Base-by-base conservation (phyloP, 805 yeast species). In the Saturnispora ahearnii region DNA sequence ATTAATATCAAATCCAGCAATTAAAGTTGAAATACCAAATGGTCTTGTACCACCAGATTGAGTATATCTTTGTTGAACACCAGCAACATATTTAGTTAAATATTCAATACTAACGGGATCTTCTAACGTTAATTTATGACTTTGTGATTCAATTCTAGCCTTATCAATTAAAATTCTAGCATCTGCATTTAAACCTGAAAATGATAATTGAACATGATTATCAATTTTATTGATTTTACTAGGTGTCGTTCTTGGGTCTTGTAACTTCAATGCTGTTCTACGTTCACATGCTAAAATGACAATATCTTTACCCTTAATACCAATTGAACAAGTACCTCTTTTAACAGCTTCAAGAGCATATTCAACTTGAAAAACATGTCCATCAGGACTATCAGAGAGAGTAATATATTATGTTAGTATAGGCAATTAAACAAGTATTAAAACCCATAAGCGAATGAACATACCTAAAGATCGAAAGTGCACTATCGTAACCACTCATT, bases 401-500 rank as follows among this genome's bases (percentile, higher is more conserved):
- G 15, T 22, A 21, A 36, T 21, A 22, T 7, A 11, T 12, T 7
- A 11, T 45, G 65, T 63, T 64, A 62, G 77, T 73, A 65, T 69
- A 62, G 59, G 32, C 26, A 18, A 37, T 18, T 22, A 37, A 37
- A 29, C 6, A 26, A 26, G 29, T 26, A 26, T 26, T 26, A 26
- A 26, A 26, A 26, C 9, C 9, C 9, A 26, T 5, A 36, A 36
- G 8, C 12, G 4, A 33, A 8, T 13, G 40, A 37, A 80, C 90
- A 59, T 79, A 84, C 84, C 96, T 88, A 73, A 91, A 91, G 68
- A 91, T 95, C 55, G 97, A 90, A 61, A 91, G 78, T 51, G 99
- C 99, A 77, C 98, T 82, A 70, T 91, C 99, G 96, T 91, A 91
- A 55, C 99, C 98, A 77, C 96, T 88, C 99, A 91, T 91, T 43